These are phyloP conservation scores for Cladophialophora exuberans DNA, from an alignment of 2,329 filamentous ascomycete genomes.

Conservation along the genomic window DNA sequence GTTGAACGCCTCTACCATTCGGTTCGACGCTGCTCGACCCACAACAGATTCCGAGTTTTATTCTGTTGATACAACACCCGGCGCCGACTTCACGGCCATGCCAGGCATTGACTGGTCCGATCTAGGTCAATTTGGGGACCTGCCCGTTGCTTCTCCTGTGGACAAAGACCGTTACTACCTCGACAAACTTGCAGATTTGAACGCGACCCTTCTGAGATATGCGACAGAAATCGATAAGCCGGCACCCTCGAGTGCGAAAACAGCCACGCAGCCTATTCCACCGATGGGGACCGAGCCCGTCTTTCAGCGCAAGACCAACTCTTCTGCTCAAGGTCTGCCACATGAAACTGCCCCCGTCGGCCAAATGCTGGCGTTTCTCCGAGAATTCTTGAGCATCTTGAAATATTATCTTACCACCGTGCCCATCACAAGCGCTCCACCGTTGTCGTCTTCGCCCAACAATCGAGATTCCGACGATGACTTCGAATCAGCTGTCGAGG, in stretches of 20 bases:
- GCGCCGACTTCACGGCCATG: too few species aligned
- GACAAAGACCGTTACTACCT: slow-evolving; percentile 1
- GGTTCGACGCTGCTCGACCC: too few species aligned
- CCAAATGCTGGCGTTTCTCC: not conserved
- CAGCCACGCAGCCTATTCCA: too few species aligned
- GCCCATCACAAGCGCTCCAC: not conserved
- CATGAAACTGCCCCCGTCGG: not conserved
- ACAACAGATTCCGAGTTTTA: too few species aligned
- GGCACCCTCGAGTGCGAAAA: not conserved
- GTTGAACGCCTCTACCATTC: too few species aligned
- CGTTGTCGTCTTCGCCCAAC: not conserved
- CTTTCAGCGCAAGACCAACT: too few species aligned
- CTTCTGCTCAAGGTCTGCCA: too few species aligned
- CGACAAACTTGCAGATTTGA: not conserved
- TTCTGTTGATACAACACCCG: too few species aligned
- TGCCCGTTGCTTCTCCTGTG: not conserved
- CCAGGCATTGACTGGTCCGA: not conserved
- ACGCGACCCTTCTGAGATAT: not conserved
- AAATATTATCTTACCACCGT: not conserved
- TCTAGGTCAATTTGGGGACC: not conserved
- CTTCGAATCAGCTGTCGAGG: not conserved
- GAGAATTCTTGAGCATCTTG: not conserved
- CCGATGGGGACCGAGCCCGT: too few species aligned
- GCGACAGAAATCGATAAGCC: not conserved
- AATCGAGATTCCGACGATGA: not conserved